A percentile compares a stretch with the other conserved stretches of the same genome.
These are phyloP conservation scores for Neoarthrinium moseri DNA, from an alignment of 2,329 filamentous ascomycete species.

Conservation along the genomic window DNA sequence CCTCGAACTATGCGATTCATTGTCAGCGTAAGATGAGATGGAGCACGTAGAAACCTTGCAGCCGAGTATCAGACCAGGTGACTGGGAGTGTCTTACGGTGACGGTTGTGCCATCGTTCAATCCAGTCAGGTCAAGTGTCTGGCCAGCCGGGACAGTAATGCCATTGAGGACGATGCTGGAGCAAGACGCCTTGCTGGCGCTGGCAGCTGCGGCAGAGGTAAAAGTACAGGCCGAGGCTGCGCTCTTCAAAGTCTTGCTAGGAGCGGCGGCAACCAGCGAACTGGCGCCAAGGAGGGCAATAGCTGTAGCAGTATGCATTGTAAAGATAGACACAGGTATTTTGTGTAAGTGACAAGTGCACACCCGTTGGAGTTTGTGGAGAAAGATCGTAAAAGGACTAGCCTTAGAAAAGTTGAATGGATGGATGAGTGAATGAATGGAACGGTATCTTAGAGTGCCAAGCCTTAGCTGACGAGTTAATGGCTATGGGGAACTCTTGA, in stretches of 20 bases:
- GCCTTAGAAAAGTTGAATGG: slow-evolving; percentile 3
- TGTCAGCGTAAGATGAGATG: neutral
- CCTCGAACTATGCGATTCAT: slow-evolving; percentile 31
- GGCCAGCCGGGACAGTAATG: slow-evolving; percentile 55
- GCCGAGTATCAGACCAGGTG: too few species aligned
- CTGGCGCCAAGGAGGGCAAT: slow-evolving; percentile 5
- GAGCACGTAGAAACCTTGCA: slow-evolving; percentile 50
- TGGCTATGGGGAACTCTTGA: neutral
- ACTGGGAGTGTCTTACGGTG: slow-evolving; percentile 12
- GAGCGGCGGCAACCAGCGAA: slow-evolving; percentile 4
- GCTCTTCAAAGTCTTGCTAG: neutral
- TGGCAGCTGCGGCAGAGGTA: slow-evolving; percentile 46
- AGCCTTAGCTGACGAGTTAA: neutral
- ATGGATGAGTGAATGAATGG: slow-evolving; percentile 6
- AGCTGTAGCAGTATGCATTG: neutral
- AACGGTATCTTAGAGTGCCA: slow-evolving; percentile 1
- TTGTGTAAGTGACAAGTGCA: neutral
- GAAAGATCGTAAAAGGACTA: slow-evolving; percentile 3
- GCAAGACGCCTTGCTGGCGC: slow-evolving; percentile 49
- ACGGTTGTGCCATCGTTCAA: slow-evolving; percentile 49
- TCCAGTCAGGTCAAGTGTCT: slow-evolving; percentile 56
- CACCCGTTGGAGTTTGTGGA: neutral
- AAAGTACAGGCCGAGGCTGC: slow-evolving; percentile 46
- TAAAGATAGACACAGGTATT: too few species aligned
- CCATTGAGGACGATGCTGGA: slow-evolving; percentile 51